Evolutionary conservation across 2,329 filamentous ascomycete species (phyloP), one percentile per base, ranked within the genome.

Genomic region (Aspergillus hortae): DNA sequence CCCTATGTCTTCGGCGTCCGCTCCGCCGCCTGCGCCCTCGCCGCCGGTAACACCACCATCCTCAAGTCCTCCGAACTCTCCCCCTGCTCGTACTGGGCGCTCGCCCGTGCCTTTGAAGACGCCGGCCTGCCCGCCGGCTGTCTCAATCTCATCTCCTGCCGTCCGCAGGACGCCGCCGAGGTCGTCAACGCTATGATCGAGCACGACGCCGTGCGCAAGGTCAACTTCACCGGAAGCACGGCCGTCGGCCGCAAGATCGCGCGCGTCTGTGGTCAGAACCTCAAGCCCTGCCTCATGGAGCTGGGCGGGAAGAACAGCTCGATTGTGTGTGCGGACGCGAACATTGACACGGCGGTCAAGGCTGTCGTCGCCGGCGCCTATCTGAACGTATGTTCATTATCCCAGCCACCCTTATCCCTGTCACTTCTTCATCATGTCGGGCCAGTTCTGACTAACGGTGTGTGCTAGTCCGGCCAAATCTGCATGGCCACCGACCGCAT

Each of bases 401-500:
- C 3, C 7, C n/a, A 15, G 19, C 19, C 19, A 19, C 19, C 19
- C 19, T 19, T 4, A 4, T 19, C 9, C n/a, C 15, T 19, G 36
- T 17, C 17, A 27, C 14, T 41, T 44, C 4, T 35, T 36, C 23
- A 14, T 25, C 10, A n/a, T 33, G 4, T 36, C 12, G 12, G 19
- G 3, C 15, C 4, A n/a, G 36, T 33, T 19, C 6, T 17, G 32
- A 35, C 48, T 53, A n/a, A 55, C 19, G 27, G 25, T n/a, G 59
- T 87, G 38, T 78, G 15, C 27, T 45, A 73, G 65, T 67, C 77
- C 2, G 89, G 90, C 0, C 90, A 95, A 69, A 84, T 92, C 40
- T 94, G 90, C 77, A 92, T 94, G 88, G 78, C 80, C 21, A 92
- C 89, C 0, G 89, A 94, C 70, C 80, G 85, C 15, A 85, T 92